Conservation (phyloP, 768 basidiomycete species). For the Boletus edulis region DNA sequence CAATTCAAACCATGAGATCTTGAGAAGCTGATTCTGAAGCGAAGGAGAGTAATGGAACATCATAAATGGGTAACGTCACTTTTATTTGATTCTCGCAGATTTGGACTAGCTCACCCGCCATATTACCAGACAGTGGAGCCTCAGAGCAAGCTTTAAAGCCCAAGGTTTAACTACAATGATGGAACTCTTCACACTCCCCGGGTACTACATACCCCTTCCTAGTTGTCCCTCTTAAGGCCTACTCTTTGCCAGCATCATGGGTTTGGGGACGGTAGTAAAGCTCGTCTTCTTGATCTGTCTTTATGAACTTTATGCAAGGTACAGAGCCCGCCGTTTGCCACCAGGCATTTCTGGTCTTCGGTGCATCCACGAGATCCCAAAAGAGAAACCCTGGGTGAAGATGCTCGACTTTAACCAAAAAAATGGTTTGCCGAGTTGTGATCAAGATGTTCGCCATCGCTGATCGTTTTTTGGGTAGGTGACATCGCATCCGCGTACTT, state of each 20-base stretch:
- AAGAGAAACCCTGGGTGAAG: constrained; percentile 11
- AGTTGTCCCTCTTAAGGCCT: no score
- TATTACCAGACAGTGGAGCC: no score
- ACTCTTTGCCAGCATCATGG: no score
- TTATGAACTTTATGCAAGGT: neutral
- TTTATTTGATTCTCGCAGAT: no score
- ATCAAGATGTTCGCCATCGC: neutral
- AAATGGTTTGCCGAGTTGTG: constrained; percentile 5
- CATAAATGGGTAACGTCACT: neutral
- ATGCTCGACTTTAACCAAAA: constrained; percentile 7
- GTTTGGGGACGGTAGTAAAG: neutral
- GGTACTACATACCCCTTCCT: no score
- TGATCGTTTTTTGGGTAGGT: neutral
- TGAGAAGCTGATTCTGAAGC: neutral
- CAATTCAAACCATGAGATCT: neutral
- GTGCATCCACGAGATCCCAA: constrained; percentile 10
- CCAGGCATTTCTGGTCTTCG: constrained; percentile 15
- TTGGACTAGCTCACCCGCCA: no score
- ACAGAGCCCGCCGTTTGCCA: constrained; percentile 4
- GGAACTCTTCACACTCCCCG: no score
- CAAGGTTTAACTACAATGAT: no score
- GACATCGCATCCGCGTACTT: constrained; percentile 13
- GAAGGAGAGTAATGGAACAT: neutral
- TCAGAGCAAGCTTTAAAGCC: no score
- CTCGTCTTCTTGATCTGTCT: neutral